These are phyloP conservation scores for Parasarocladium wereldwijsianum DNA, from an alignment of 2,329 filamentous ascomycete species.

Conservation along the genomic window DNA sequence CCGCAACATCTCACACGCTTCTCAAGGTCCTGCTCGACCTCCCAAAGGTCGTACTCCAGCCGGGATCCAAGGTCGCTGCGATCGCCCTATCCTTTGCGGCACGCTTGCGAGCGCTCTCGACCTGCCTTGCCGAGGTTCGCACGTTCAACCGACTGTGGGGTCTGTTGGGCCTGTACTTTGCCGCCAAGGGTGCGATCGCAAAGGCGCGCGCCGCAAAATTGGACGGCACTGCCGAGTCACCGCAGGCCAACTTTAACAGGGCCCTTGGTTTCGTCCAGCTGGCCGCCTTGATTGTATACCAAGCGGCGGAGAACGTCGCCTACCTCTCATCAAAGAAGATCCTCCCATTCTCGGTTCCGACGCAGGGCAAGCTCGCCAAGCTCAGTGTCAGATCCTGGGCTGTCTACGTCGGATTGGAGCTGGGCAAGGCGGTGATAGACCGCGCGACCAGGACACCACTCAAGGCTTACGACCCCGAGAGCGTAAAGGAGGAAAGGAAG, in stretches of 20 bases:
- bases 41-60: background rate
- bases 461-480: conserved; percentile 9
- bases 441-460: conserved; percentile 22
- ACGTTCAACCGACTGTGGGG: conserved; percentile 67
- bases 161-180: conserved; percentile 57
- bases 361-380: conserved; percentile 45
- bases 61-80: background rate
- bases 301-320: conserved; percentile 69
- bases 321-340: conserved; percentile 65
- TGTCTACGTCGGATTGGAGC: conserved; percentile 61
- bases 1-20: conserved; percentile 12
- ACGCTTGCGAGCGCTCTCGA: conserved; percentile 11
- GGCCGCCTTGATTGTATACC: conserved; percentile 51
- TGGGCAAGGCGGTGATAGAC: conserved; percentile 46
- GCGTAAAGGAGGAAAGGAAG: conserved; percentile 16
- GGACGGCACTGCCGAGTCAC: conserved; percentile 17
- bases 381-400: conserved; percentile 75
- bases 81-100: conserved; percentile 7
- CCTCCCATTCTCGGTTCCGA: conserved; percentile 39
- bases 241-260: conserved; percentile 22
- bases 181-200: conserved; percentile 29
- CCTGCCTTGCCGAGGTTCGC: conserved; percentile 47
- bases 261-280: conserved; percentile 55
- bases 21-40: conserved; percentile 1
- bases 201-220: conserved; percentile 14